phyloP scores from a whole-genome alignment of 352 stramenopile species.

The Globisporangium takayamanum region DNA sequence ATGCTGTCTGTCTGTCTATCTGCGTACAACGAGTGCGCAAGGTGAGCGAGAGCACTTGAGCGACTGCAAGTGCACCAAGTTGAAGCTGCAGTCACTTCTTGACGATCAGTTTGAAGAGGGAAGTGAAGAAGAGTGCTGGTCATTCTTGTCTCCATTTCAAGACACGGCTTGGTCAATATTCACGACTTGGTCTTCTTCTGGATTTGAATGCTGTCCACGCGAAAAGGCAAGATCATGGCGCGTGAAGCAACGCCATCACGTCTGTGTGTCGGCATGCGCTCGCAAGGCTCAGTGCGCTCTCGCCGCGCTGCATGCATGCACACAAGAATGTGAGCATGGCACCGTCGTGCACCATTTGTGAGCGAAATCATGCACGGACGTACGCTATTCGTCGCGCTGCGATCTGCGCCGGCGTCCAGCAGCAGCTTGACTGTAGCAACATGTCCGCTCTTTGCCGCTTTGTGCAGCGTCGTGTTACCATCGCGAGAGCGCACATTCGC shows the following conservation, averaged over 20 bases:
- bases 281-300: slow-evolving; percentile 23
- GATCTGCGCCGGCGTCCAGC: slow-evolving; percentile 17
- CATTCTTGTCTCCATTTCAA: no score
- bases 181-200: background rate
- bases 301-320: slow-evolving; percentile 16
- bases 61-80: background rate
- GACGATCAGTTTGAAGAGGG: slow-evolving; percentile 7
- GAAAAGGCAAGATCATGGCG: no score
- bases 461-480: slow-evolving; percentile 27
- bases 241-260: slow-evolving; percentile 18
- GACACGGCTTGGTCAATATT: background rate
- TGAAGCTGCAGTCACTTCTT: background rate
- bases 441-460: slow-evolving; percentile 30
- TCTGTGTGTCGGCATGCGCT: slow-evolving; percentile 30
- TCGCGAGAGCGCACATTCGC: slow-evolving; percentile 14
- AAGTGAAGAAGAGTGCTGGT: slow-evolving; percentile 6
- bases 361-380: background rate
- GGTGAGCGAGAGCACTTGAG: background rate
- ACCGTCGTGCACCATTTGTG: background rate
- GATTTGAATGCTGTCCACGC: no score
- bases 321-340: background rate
- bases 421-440: slow-evolving; percentile 18
- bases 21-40: background rate
- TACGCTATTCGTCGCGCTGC: slow-evolving; percentile 17
- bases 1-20: slow-evolving; percentile 10